These are phyloP conservation scores for Cardiosporidium cionae DNA, from an alignment of 169 alveolate genomes.

Conservation along the genomic window DNA sequence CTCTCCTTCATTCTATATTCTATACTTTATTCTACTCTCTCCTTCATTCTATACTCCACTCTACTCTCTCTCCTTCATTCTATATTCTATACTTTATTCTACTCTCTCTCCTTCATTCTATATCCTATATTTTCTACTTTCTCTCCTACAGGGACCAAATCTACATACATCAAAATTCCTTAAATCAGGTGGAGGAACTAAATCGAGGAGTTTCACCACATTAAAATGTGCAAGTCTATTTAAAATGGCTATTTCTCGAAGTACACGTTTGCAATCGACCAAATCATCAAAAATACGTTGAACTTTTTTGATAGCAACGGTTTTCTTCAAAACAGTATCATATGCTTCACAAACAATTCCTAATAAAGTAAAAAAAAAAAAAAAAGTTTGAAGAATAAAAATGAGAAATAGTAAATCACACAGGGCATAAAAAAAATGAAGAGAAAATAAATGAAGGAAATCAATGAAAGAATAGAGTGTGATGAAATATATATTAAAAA, in stretches of 20 bases:
- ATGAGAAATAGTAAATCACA: background rate
- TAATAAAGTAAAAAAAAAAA: background rate
- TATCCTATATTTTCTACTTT: too few species aligned
- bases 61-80: too few species aligned
- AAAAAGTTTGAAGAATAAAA: background rate
- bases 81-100: too few species aligned
- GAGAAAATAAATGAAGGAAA: background rate
- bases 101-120: too few species aligned
- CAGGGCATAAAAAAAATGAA: background rate
- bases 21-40: too few species aligned
- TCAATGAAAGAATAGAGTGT: too few species aligned
- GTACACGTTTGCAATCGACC: conserved; percentile 90
- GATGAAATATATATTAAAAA: too few species aligned
- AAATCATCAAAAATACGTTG: conserved; percentile 90
- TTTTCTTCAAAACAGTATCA: conserved; percentile 55
- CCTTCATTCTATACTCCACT: too few species aligned
- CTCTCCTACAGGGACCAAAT: too few species aligned
- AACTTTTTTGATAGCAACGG: conserved; percentile 90
- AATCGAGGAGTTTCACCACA: conserved; percentile 79
- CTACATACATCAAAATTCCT: conserved; percentile 71
- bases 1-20: too few species aligned
- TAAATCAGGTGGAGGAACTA: conserved; percentile 78
- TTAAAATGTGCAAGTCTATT: conserved; percentile 82
- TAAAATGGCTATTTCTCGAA: conserved; percentile 87
- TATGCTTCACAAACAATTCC: conserved; percentile 45